phyloP scores from a whole-genome alignment of 2,329 filamentous ascomycete species.

The Monilinia laxa region DNA sequence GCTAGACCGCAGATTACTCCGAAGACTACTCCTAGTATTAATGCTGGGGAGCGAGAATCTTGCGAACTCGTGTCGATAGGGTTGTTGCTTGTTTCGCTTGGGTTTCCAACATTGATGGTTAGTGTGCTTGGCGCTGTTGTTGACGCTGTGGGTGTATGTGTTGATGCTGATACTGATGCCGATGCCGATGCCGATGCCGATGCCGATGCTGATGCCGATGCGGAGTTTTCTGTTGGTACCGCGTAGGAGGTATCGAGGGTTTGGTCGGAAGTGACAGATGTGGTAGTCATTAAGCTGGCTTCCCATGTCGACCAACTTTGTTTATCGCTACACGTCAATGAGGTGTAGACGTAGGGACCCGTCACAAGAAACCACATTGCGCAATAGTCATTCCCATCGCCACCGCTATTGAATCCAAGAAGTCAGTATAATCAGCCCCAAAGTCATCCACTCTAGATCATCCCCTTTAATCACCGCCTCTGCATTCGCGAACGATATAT shows the following conservation, averaged over 20 bases:
- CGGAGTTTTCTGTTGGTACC: not conserved
- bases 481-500: not conserved
- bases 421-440: not conserved
- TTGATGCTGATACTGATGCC: not conserved
- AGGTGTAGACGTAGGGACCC: conserved; percentile 4
- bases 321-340: not conserved
- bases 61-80: not conserved
- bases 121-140: not conserved
- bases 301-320: conserved; percentile 2
- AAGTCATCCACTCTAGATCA: not conserved
- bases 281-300: not conserved
- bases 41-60: not conserved
- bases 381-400: not conserved
- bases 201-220: too few relatives aligned
- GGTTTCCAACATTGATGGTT: not conserved
- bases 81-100: not conserved
- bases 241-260: not conserved
- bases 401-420: not conserved
- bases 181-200: not conserved
- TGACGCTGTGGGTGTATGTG: too few relatives aligned
- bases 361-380: conserved; percentile 16
- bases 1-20: not conserved
- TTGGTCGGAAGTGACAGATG: too few relatives aligned
- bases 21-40: not conserved
- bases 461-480: not conserved